A percentile compares a stretch with the other conserved stretches of the same genome.
Evolutionary conservation across 495 filamentous ascomycete species (phyloP).

Genomic region (Penicillium longicatenatum): DNA sequence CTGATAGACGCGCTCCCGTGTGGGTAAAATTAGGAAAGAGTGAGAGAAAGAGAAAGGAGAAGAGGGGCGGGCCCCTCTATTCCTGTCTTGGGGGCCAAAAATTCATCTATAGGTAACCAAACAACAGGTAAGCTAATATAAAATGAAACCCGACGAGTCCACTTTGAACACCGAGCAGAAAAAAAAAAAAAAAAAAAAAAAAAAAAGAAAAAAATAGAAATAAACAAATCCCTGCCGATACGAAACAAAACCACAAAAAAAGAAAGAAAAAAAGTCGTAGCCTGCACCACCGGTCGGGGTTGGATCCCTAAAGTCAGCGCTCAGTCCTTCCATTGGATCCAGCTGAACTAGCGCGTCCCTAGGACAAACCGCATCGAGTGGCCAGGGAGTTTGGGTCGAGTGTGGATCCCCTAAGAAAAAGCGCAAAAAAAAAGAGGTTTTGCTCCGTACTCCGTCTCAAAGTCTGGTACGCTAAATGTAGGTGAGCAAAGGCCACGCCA

Average conservation of each 20-base stretch:
- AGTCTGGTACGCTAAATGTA: conserved; percentile 22
- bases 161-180: background rate
- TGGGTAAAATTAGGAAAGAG: conserved; percentile 21
- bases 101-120: background rate
- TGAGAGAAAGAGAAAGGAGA: conserved; percentile 3
- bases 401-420: conserved; percentile 14
- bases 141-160: conserved; percentile 6
- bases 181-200: background rate
- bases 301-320: conserved; percentile 22
- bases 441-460: background rate
- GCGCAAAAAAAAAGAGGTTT: background rate
- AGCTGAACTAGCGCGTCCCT: conserved; percentile 25
- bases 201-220: conserved; percentile 9
- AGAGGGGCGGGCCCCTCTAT: background rate
- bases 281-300: conserved; percentile 19
- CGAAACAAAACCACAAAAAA: background rate
- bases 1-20: conserved; percentile 38
- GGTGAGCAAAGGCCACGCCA: conserved; percentile 2
- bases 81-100: background rate
- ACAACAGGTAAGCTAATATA: background rate
- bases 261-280: conserved; percentile 19
- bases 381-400: conserved; percentile 25
- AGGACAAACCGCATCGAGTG: conserved; percentile 32
- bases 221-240: background rate
- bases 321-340: conserved; percentile 30